Conservation (phyloP, 1,284 basidiomycete genomes). For the Ceratobasidium sp. region DNA sequence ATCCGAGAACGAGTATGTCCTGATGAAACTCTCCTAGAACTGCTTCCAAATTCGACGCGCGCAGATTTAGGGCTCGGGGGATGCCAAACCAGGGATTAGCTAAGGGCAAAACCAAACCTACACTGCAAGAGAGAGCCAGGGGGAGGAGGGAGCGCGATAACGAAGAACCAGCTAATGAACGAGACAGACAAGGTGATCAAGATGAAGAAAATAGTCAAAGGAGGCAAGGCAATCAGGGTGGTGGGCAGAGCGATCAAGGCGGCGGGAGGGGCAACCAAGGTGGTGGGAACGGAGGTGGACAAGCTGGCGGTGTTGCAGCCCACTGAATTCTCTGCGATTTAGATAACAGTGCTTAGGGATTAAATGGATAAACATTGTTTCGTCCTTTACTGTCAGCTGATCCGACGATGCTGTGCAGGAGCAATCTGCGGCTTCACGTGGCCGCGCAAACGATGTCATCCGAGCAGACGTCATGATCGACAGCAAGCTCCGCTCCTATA, state of each 20-base stretch:
- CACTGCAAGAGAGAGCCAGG: not conserved
- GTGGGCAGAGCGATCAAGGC: not conserved
- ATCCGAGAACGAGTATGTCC: not conserved
- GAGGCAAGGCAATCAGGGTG: not conserved
- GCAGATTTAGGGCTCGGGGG: conserved; percentile 2
- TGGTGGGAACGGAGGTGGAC: not conserved
- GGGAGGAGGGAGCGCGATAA: not conserved
- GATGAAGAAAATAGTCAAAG: not conserved
- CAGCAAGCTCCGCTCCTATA: conserved; percentile 17
- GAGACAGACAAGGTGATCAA: not conserved
- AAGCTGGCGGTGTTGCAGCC: not conserved
- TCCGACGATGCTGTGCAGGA: not conserved
- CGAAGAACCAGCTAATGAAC: not conserved
- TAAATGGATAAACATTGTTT: conserved; percentile 3
- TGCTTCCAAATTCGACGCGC: not conserved
- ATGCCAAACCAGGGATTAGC: conserved; percentile 1
- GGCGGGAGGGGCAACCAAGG: too few species aligned
- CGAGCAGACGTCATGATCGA: not conserved
- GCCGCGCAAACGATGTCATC: conserved; percentile 7
- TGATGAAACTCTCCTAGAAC: not conserved
- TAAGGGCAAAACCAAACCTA: not conserved
- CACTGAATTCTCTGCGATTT: not conserved
- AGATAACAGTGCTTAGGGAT: not conserved
- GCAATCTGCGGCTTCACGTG: not conserved
- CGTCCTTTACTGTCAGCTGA: not conserved